Conservation (phyloP, 805 yeast species). For the Metschnikowia peoriensis region DNA sequence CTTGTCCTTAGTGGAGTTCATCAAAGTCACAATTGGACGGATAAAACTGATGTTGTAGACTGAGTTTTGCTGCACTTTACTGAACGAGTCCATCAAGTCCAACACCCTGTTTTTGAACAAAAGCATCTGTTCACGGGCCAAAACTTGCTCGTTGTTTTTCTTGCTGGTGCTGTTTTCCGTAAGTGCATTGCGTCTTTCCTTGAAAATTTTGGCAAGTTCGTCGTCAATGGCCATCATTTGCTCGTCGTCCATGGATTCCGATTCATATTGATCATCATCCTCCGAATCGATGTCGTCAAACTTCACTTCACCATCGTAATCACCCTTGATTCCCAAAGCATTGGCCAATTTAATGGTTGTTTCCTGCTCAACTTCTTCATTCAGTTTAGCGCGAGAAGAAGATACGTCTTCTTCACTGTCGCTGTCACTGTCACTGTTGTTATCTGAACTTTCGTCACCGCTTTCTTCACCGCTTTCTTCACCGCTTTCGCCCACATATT, state of each 20-base stretch:
- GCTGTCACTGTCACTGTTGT: neutral
- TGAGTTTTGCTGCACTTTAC: constrained; percentile 44
- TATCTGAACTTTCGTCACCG: too few relatives aligned
- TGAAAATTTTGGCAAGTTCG: constrained; percentile 78
- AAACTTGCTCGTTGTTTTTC: constrained; percentile 68
- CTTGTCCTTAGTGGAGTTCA: constrained; percentile 67
- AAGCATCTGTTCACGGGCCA: constrained; percentile 76
- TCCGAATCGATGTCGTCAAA: constrained; percentile 41
- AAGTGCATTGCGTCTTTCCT: constrained; percentile 72
- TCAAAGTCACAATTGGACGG: constrained; percentile 56
- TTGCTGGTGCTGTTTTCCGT: constrained; percentile 48
- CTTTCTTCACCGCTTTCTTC: neutral
- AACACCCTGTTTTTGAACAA: constrained; percentile 75
- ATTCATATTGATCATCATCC: constrained; percentile 57
- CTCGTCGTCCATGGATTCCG: constrained; percentile 85
- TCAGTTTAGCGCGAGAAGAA: constrained; percentile 11
- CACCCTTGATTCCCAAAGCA: constrained; percentile 64
- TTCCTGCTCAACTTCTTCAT: constrained; percentile 30
- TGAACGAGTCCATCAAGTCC: constrained; percentile 70
- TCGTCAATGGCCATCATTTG: constrained; percentile 94
- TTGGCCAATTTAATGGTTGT: constrained; percentile 66
- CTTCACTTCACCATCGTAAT: constrained; percentile 44
- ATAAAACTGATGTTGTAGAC: constrained; percentile 43
- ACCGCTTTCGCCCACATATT: constrained; percentile 21
- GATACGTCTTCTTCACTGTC: constrained; percentile 13